Evolutionary conservation across 768 basidiomycete species (phyloP), one percentile per base, ranked within the genome.

Genomic region (Boletus patriciae): DNA sequence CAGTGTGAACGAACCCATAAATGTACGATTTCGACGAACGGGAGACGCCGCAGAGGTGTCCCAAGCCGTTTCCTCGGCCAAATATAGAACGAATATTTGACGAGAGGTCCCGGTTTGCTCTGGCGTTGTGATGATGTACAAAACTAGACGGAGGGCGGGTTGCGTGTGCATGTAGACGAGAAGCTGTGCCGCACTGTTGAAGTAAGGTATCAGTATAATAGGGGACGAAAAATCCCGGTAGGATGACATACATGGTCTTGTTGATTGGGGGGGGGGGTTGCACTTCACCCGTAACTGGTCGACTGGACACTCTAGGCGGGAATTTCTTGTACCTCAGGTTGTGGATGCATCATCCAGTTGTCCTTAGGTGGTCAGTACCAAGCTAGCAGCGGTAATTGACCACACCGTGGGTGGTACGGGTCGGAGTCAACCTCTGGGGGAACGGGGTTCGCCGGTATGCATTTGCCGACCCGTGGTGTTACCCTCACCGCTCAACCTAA

Each of bases 1-100:
- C 31, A 31, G 3, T 27, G 2, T 13, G 10, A 7, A 50, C 66
- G 37, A 66, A 81, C 84, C 85, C 82, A 85, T 84, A 60, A 86
- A 86, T 0, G 82, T 83, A 7, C 84, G 73, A 66, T 84, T 86
- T 2, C 78, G 75, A 21, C 72, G 62, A 40, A 81, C 75, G 5
- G 80, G 69, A 0, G 78, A 71, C 4, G 68, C 38, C 0, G 80
- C 77, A 15, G 72, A 65, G 63, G 83, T 82, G 37, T 78, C 63
- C 84, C 84, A 86, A 0, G 84, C 84, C 1, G 69, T 75, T 25
- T 80, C 73, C 53, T 86, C 82, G 0, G 83, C 84, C 84, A 84
- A 85, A 53, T 81, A 86, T 9, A 86, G 60, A 15, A 82, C 74
- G 50, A 79, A 82, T 6, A 79, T 44, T 21, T 70, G 62, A 19